Conservation (phyloP, 2,329 filamentous ascomycete species). For the Talaromyces sp. region DNA sequence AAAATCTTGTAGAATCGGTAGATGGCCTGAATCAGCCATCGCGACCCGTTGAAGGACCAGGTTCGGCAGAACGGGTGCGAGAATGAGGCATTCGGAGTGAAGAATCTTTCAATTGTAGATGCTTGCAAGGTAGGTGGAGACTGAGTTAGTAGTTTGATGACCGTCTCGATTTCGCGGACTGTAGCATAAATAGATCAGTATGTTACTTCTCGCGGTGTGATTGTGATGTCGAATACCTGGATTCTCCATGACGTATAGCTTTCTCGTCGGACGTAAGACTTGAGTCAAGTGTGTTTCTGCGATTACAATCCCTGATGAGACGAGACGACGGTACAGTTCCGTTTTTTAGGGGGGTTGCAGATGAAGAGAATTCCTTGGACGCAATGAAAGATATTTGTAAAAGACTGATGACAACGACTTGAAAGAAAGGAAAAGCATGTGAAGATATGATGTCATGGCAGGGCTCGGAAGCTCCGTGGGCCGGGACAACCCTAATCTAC, state of each 20-base stretch:
- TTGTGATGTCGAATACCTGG: background rate
- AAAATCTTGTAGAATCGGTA: constrained; percentile 84
- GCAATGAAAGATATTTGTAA: too few relatives aligned
- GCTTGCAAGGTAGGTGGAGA: constrained; percentile 64
- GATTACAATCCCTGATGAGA: too few relatives aligned
- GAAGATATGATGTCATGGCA: background rate
- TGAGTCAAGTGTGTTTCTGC: too few relatives aligned
- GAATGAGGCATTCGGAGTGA: constrained; percentile 68
- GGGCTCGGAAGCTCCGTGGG: background rate
- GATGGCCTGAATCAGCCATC: constrained; percentile 64
- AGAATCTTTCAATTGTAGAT: constrained; percentile 66
- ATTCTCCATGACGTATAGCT: background rate
- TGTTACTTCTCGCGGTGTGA: background rate
- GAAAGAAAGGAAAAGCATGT: background rate
- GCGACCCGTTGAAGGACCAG: constrained; percentile 57
- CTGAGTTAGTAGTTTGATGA: constrained; percentile 68
- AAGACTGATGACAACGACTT: background rate
- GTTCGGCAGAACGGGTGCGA: constrained; percentile 75
- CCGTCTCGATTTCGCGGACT: constrained; percentile 58
- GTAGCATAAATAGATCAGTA: background rate
- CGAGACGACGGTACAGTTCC: too few relatives aligned
- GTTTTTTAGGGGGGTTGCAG: too few relatives aligned
- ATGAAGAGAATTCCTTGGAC: too few relatives aligned
- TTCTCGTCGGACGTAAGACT: background rate
- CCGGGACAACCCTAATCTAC: background rate